Percentiles rank a stretch among this genome's conserved stretches.
phyloP scores from a whole-genome alignment of 805 yeast species.

The Lipomyces orientalis region DNA sequence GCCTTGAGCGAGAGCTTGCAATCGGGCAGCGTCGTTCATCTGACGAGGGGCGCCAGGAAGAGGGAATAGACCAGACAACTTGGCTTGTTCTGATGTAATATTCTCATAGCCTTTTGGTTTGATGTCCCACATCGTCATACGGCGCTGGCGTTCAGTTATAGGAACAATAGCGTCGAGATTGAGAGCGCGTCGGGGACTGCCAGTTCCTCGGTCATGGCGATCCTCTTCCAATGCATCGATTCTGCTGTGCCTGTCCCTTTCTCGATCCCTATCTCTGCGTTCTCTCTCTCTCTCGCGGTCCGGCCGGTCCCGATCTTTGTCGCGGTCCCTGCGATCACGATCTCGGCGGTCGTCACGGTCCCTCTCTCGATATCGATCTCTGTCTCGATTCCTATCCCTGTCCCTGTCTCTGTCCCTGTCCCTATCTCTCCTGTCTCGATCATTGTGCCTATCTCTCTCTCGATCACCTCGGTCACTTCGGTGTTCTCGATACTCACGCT shows the following conservation, averaged over 20 bases:
- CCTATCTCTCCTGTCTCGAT: slow-evolving; percentile 34
- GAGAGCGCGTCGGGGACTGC: slow-evolving; percentile 31
- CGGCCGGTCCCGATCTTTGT: slow-evolving; percentile 32
- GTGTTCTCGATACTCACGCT: slow-evolving; percentile 23
- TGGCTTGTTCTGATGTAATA: slow-evolving; percentile 76
- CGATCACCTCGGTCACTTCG: slow-evolving; percentile 38
- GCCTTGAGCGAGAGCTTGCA: slow-evolving; percentile 22
- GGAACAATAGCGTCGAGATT: slow-evolving; percentile 52
- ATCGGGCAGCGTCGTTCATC: slow-evolving; percentile 29
- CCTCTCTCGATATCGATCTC: slow-evolving; percentile 32
- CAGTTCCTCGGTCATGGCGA: slow-evolving; percentile 15
- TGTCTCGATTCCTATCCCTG: slow-evolving; percentile 27
- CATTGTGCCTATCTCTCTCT: slow-evolving; percentile 34
- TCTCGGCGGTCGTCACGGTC: slow-evolving; percentile 36
- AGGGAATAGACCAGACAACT: slow-evolving; percentile 78
- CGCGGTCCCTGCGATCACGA: slow-evolving; percentile 34
- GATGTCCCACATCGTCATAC: slow-evolving; percentile 68
- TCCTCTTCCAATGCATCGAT: slow-evolving; percentile 10
- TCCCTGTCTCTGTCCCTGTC: slow-evolving; percentile 33
- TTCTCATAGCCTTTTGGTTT: slow-evolving; percentile 75
- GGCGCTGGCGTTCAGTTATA: slow-evolving; percentile 58
- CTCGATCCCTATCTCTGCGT: slow-evolving; percentile 21
- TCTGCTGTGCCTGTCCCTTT: slow-evolving; percentile 3
- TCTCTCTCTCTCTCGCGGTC: slow-evolving; percentile 32
- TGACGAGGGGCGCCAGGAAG: slow-evolving; percentile 64